Conservation (phyloP, 1,284 basidiomycete genomes). For the Pholiota adiposa region DNA sequence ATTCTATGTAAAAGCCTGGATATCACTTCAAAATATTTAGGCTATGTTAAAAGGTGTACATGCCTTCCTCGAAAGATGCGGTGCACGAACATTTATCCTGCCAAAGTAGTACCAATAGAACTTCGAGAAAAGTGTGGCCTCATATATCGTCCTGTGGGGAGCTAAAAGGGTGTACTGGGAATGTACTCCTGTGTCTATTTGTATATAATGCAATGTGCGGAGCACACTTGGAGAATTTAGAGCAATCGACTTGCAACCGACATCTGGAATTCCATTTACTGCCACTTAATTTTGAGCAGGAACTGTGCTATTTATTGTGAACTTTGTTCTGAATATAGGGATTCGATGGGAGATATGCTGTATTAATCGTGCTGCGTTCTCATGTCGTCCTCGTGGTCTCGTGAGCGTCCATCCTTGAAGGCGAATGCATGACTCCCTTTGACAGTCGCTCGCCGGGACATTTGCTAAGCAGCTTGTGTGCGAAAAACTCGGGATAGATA, state of each 20-base stretch:
- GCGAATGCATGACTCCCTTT: neutral
- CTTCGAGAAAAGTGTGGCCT: neutral
- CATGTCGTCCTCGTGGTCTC: neutral
- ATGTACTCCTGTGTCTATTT: neutral
- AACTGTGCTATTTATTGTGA: neutral
- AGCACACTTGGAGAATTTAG: neutral
- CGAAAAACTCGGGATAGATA: neutral
- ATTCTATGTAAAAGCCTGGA: neutral
- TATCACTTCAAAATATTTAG: neutral
- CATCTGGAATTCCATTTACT: neutral
- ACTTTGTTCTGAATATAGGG: neutral
- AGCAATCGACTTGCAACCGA: neutral
- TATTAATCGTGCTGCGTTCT: neutral
- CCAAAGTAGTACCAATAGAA: neutral
- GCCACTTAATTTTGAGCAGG: neutral
- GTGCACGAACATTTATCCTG: neutral
- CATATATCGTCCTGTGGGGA: neutral
- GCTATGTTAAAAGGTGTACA: neutral
- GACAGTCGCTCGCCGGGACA: neutral
- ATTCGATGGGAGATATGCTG: neutral
- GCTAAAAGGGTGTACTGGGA: neutral
- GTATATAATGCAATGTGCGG: neutral
- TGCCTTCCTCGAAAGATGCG: neutral
- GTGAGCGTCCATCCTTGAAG: constrained; percentile 1
- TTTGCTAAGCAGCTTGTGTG: constrained; percentile 1